These are phyloP conservation scores for Avena eriantha DNA, from an alignment of 176 grass and related monocot species.

Conservation along the genomic window DNA sequence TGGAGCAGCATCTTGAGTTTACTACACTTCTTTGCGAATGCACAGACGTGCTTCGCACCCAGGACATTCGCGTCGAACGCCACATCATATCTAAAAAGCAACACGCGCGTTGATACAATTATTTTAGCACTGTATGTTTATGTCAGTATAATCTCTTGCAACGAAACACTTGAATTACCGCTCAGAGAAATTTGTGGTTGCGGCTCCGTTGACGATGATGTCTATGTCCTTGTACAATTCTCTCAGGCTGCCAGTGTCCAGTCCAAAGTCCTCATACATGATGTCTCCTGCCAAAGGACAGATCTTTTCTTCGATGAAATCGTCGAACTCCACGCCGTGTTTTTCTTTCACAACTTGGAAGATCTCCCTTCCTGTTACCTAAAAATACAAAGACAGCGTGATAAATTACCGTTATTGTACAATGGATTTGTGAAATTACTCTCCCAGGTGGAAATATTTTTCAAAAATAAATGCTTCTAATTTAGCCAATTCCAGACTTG, in stretches of 20 bases:
- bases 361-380: slow-evolving; percentile 1
- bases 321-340: neutral
- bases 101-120: neutral
- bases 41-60: slow-evolving; percentile 50
- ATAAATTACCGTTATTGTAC: neutral
- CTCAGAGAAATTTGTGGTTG: slow-evolving; percentile 18
- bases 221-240: neutral
- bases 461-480: neutral
- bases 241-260: neutral
- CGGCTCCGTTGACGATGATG: slow-evolving; percentile 21
- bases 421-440: neutral
- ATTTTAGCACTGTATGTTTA: neutral
- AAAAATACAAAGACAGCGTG: neutral
- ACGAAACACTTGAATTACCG: neutral
- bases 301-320: neutral
- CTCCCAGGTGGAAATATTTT: neutral
- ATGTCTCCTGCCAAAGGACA: slow-evolving; percentile 14
- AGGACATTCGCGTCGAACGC: slow-evolving; percentile 53
- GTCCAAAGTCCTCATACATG: slow-evolving; percentile 16
- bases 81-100: slow-evolving; percentile 54
- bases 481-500: neutral
- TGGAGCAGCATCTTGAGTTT: slow-evolving; percentile 70
- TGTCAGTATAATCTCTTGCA: neutral
- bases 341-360: slow-evolving; percentile 19
- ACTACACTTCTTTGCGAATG: slow-evolving; percentile 62